phyloP scores from a whole-genome alignment of 345 rosid genomes.

The Physaria fendleri region DNA sequence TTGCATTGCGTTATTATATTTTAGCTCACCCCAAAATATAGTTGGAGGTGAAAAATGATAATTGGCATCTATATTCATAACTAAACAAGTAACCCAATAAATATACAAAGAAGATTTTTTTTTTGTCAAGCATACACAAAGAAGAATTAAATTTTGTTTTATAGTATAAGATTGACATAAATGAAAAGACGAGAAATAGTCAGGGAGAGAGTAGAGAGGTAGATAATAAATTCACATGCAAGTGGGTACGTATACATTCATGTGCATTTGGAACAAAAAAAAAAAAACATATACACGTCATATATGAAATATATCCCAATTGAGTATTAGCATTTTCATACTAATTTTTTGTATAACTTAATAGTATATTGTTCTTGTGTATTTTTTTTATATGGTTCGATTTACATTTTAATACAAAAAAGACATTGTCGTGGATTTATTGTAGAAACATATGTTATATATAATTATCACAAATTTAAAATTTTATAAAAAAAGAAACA shows the following conservation, averaged over 20 bases:
- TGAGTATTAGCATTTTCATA: background rate
- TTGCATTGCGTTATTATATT: background rate
- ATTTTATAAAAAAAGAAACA: background rate
- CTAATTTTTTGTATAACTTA: background rate
- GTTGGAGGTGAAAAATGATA: background rate
- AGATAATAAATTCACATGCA: slow-evolving; percentile 32
- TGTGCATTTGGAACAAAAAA: slow-evolving; percentile 16
- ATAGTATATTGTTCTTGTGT: background rate
- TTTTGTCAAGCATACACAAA: too few relatives aligned
- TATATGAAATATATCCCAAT: background rate
- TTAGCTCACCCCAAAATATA: background rate
- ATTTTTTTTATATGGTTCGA: background rate
- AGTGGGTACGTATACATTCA: slow-evolving; percentile 23
- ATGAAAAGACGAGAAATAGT: slow-evolving; percentile 6
- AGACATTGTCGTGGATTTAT: background rate
- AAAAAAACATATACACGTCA: slow-evolving; percentile 16
- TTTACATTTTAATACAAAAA: background rate
- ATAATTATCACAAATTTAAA: background rate
- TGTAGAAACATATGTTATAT: background rate
- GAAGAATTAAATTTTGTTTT: background rate
- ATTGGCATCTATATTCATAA: background rate
- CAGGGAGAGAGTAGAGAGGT: background rate
- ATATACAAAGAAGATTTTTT: too few relatives aligned
- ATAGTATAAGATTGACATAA: background rate
- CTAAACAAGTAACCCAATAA: background rate